Evolutionary conservation across 2,329 filamentous ascomycete genomes (phyloP).

Genomic region (Diaporthe velutina): DNA sequence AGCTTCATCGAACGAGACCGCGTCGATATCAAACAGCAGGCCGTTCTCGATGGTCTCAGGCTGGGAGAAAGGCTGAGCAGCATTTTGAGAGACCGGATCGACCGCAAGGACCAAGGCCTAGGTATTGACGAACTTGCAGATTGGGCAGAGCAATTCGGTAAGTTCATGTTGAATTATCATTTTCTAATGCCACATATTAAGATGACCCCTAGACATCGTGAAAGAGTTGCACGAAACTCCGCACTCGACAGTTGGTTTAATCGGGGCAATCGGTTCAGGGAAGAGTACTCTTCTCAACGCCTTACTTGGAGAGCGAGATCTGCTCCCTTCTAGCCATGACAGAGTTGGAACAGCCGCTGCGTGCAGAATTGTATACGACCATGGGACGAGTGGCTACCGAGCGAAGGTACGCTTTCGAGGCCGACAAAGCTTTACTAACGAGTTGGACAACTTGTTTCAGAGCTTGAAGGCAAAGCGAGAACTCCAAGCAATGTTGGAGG

Average conservation of each 20-base stretch:
- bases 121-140: background rate
- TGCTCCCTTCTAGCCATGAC: background rate
- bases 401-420: background rate
- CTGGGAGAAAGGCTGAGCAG: background rate
- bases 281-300: background rate
- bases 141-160: background rate
- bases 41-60: background rate
- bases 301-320: background rate
- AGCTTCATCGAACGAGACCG: background rate
- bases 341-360: background rate
- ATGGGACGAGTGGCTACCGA: background rate
- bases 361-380: background rate
- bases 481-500: background rate
- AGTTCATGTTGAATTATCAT: background rate
- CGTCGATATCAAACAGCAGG: slow-evolving; percentile 12
- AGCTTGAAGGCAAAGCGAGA: background rate
- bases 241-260: background rate
- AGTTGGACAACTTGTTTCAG: background rate
- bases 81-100: background rate
- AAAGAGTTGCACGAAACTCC: background rate
- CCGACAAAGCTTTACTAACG: background rate
- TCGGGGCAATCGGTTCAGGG: background rate
- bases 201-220: background rate
- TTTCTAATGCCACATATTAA: background rate
- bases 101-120: rapidly evolving